These are phyloP conservation scores for Aspergillus uvarum DNA, from an alignment of 2,329 filamentous ascomycete species.

Conservation along the genomic window DNA sequence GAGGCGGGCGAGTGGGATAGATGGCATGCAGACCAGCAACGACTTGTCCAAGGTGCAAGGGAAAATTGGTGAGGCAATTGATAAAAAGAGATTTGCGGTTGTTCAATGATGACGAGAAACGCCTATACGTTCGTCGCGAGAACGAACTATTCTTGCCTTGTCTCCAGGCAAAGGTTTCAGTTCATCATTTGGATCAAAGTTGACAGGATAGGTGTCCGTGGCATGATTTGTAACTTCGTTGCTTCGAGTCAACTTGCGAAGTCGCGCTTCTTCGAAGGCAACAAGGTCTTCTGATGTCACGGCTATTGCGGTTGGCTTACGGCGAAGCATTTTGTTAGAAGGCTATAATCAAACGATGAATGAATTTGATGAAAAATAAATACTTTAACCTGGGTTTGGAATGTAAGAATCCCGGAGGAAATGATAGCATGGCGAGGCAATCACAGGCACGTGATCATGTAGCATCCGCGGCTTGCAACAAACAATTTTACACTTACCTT, in stretches of 20 bases:
- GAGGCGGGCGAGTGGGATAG: no score
- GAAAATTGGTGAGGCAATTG: not conserved
- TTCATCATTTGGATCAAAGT: slow-evolving; percentile 50
- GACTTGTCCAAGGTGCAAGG: no score
- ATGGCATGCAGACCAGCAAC: no score
- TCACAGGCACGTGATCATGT: slow-evolving; percentile 9
- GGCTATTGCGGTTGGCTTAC: slow-evolving; percentile 52
- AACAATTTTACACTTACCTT: not conserved
- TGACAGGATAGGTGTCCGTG: slow-evolving; percentile 25
- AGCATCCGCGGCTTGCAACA: not conserved
- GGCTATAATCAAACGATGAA: not conserved
- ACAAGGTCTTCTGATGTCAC: slow-evolving; percentile 50
- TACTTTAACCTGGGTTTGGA: no score
- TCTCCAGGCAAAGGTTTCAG: slow-evolving; percentile 51
- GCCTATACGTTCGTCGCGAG: slow-evolving; percentile 49
- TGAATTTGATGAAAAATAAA: not conserved
- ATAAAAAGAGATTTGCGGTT: not conserved
- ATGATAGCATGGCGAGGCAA: not conserved
- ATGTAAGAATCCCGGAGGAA: no score
- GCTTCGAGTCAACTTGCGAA: slow-evolving; percentile 31
- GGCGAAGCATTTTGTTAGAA: slow-evolving; percentile 46
- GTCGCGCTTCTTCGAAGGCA: slow-evolving; percentile 46
- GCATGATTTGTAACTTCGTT: slow-evolving; percentile 25
- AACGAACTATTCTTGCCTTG: slow-evolving; percentile 49
- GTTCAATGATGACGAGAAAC: slow-evolving; percentile 26